phyloP scores from a whole-genome alignment of 108 stramenopile species.

The Nannochloropsis gaditana region DNA sequence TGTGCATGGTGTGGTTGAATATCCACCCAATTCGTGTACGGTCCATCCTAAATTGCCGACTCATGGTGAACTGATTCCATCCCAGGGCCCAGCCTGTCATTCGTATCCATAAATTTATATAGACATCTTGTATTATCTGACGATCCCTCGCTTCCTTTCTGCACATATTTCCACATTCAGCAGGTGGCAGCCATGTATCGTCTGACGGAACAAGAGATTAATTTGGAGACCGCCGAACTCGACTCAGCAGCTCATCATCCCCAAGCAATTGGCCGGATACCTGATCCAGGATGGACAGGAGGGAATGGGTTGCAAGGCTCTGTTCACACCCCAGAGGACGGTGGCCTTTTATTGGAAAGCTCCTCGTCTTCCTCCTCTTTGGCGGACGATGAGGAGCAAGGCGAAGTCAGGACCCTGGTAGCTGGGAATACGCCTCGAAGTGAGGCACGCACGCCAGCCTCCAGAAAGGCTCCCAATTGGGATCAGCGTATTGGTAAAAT shows the following conservation, averaged over 20 bases:
- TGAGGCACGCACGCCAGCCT: not conserved
- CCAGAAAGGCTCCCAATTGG: not conserved
- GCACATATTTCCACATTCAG: too few species aligned
- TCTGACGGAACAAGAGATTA: not conserved
- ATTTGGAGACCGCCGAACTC: not conserved
- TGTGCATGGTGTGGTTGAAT: too few species aligned
- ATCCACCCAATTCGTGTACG: too few species aligned
- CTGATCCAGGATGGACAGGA: not conserved
- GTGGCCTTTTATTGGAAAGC: not conserved
- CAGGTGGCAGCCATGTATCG: not conserved
- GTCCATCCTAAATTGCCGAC: too few species aligned
- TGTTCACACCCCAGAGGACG: not conserved
- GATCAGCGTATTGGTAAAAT: not conserved
- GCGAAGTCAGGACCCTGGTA: not conserved
- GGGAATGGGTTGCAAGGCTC: not conserved
- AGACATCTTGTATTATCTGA: too few species aligned
- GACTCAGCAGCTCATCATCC: not conserved
- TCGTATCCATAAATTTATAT: too few species aligned
- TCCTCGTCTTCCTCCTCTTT: slow-evolving; percentile 13
- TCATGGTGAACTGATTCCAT: too few species aligned
- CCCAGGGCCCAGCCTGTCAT: too few species aligned
- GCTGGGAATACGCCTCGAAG: not conserved
- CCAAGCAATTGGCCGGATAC: not conserved
- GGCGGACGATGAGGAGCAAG: not conserved
- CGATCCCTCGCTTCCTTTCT: too few species aligned